Evolutionary conservation across 352 stramenopile species (phyloP), one percentile per base, ranked within the genome.

Genomic region (Globisporangium canariense): DNA sequence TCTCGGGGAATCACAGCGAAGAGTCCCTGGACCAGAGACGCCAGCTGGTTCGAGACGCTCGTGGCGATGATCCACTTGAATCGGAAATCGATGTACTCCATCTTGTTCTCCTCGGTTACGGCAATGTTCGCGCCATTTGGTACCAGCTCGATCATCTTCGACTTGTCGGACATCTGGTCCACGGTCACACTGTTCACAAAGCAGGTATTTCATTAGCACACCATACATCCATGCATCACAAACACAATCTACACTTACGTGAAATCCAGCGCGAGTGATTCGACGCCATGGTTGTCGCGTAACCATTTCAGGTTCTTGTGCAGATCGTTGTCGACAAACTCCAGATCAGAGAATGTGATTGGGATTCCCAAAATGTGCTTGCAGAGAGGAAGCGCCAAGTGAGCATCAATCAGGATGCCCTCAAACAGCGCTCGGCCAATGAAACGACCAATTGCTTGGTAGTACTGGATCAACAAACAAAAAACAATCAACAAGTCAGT

Each of bases 51-150:
- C 38, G 81, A 94, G 51, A 94, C 88, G 63, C 83, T 89, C 1
- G 71, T 90, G 14, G 83, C 82, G 54, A 95, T 77, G 51, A 93
- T 90, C 83, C 83, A 93, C 71, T 85, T 89, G 70, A 95, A 95
- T 13, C 84, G 81, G 66, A 98, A 75, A 58, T 97, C 91, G 5
- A 99, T 94, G 74, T 99, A 99, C 71, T 98, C 86, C 62, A 89
- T 81, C 79, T 99, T 99, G 79, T 97, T 99, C 43, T 98, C 88
- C 52, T 99, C 97, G 1, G 95, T 99, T 6, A 99, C 97, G 7
- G 84, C 56, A 28, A 98, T 97, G 51, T 98, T 96, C 6, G 92
- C 81, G 20, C 97, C 97, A 64, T 98, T 92, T 22, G 95, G 93
- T 65, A 98, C 86, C 20, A 99, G 79, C 62, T 99, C 97, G 53